Base-by-base conservation (phyloP, 1,139 yeast genomes). In the Taiozyma onychis region DNA sequence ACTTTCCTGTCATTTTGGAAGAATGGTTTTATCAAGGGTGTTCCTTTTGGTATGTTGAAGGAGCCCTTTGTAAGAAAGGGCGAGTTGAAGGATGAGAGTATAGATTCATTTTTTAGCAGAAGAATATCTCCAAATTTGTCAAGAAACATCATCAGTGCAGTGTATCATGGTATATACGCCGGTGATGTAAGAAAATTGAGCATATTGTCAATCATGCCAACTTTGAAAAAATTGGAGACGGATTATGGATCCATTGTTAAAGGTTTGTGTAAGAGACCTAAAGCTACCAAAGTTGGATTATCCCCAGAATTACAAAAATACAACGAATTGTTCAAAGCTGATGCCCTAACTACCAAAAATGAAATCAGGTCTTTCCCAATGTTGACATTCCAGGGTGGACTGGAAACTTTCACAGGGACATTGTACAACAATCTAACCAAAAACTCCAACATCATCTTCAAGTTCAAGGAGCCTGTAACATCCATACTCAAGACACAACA, bases 101-200 rank as follows among this genome's bases (percentile, higher is more conserved):
- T 91, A 1, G 84, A 79, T 45, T 70, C 77, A 2, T 88, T 90
- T 61, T 66, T 91, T 41, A 62, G 72, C 2, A 72, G 98, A 56
- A 70, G 97, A 52, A 84, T 90, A 61, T 90, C 91, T 3, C 72
- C 75, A 6, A 63, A 66, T 2, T 55, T 89, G 7, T 77, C 88
- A 2, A 78, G 80, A 47, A 82, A 87, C 50, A 69, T 93, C 14
- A 68, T 86, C 18, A 88, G 96, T 65, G 98, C 97, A 0, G 70
- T 91, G 4, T 72, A 86, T 62, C 90, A 90, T 62, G 99, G 99
- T 0, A 83, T 93, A 2, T 93, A 90, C 65, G 97, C 96, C 6
- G 97, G 96, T 1, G 96, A 91, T 65, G 75, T 82, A 3, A 63
- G 76, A 11, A 72, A 78, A 52, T 69, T 93, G 44, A 87, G 96